phyloP scores from a whole-genome alignment of 2,329 filamentous ascomycete genomes.

The Cercospora janseana region DNA sequence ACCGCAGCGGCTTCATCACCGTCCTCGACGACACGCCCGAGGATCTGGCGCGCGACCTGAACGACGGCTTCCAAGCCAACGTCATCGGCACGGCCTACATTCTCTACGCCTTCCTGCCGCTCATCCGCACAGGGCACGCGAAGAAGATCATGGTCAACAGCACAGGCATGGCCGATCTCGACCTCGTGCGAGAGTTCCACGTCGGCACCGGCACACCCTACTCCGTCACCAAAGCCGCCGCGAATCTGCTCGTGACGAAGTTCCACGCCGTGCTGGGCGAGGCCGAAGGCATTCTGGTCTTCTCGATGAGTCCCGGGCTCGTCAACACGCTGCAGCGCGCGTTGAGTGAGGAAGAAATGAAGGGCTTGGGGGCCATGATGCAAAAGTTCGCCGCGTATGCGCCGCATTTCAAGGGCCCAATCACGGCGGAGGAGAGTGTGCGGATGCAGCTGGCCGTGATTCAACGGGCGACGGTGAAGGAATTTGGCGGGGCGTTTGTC shows the following conservation, averaged over 20 bases:
- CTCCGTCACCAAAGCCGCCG: slow-evolving; percentile 32
- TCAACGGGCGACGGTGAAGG: slow-evolving; percentile 46
- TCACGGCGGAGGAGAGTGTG: slow-evolving; percentile 33
- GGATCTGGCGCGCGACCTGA: slow-evolving; percentile 25
- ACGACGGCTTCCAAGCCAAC: slow-evolving; percentile 26
- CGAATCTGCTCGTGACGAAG: slow-evolving; percentile 32
- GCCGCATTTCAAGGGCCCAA: slow-evolving; percentile 34
- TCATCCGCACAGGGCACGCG: slow-evolving; percentile 26
- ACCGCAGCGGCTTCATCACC: slow-evolving; percentile 18
- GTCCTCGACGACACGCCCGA: slow-evolving; percentile 24
- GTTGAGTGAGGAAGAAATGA: slow-evolving; percentile 26
- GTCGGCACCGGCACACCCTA: slow-evolving; percentile 28
- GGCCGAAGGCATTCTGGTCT: slow-evolving; percentile 31
- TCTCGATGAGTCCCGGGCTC: slow-evolving; percentile 32
- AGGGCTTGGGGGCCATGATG: slow-evolving; percentile 34
- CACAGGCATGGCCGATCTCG: slow-evolving; percentile 33
- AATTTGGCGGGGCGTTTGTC: slow-evolving; percentile 52
- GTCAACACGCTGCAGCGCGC: slow-evolving; percentile 27
- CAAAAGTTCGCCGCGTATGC: slow-evolving; percentile 38
- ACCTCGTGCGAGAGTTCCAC: slow-evolving; percentile 26
- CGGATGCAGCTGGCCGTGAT: slow-evolving; percentile 33
- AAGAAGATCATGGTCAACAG: slow-evolving; percentile 35
- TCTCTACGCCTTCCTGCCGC: slow-evolving; percentile 32
- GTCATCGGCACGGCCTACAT: slow-evolving; percentile 32
- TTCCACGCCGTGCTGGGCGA: slow-evolving; percentile 30